A percentile compares a stretch with the other conserved stretches of the same genome.
phyloP scores from a whole-genome alignment of 257 asterid species.

The Gentiana straminea region DNA sequence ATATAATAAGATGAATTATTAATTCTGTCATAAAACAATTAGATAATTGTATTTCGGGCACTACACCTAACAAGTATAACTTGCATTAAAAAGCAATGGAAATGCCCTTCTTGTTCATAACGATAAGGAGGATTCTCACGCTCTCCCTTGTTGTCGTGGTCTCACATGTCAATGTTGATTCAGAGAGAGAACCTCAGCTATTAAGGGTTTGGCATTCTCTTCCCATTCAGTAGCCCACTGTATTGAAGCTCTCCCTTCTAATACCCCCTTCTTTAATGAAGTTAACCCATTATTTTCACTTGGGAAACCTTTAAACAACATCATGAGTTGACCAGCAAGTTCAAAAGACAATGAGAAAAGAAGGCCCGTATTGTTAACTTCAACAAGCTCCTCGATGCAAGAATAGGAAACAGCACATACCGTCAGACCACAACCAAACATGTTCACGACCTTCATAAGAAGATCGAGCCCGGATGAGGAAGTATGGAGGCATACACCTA shows the following conservation, averaged over 20 bases:
- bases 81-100: too few species aligned
- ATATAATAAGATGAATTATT: too few species aligned
- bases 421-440: conserved; percentile 97
- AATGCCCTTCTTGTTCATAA: too few species aligned
- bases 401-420: conserved; percentile 97
- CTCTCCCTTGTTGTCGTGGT: too few species aligned
- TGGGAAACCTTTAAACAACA: conserved; percentile 83
- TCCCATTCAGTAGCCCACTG: conserved; percentile 87
- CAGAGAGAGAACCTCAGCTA: conserved; percentile 31
- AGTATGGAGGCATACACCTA: conserved; percentile 91
- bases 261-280: conserved; percentile 52
- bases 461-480: conserved; percentile 95
- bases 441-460: conserved; percentile 98
- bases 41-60: too few species aligned
- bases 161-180: too few species aligned
- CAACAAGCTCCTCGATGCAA: conserved; percentile 85
- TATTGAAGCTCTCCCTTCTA: conserved; percentile 53
- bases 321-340: conserved; percentile 85
- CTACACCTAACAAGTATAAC: too few species aligned
- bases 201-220: conserved; percentile 64
- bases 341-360: conserved; percentile 88
- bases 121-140: too few species aligned
- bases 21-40: too few species aligned
- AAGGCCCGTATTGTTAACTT: conserved; percentile 76
- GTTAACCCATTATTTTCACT: conserved; percentile 45